Percentiles rank a stretch among this genome's conserved stretches.
Conservation (phyloP, 257 asterid genomes). For the Solanum tarijense region DNA sequence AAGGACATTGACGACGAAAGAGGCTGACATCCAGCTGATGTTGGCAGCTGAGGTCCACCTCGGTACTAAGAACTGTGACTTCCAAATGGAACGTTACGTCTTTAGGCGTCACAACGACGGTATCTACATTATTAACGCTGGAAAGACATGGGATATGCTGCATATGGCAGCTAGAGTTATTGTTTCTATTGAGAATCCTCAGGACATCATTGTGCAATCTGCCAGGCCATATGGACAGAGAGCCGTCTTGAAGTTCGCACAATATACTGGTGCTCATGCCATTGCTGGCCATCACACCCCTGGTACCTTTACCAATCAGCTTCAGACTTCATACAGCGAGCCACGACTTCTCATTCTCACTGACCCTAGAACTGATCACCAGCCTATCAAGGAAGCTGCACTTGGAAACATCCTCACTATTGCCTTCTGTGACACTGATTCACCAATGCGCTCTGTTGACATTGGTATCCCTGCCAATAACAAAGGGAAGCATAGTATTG, state of each 20-base stretch:
- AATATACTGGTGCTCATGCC: conserved; percentile 10
- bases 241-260: conserved; percentile 1
- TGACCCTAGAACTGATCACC: too few species aligned
- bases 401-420: too few species aligned
- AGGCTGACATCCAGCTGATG: conserved; percentile 1
- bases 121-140: not conserved
- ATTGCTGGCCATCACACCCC: too few species aligned
- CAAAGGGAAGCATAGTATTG: too few species aligned
- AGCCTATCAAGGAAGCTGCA: too few species aligned
- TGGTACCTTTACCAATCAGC: too few species aligned
- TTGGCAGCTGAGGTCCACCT: conserved; percentile 1
- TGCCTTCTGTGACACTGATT: too few species aligned
- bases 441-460: too few species aligned
- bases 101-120: not conserved
- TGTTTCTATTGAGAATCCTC: not conserved
- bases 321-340: too few species aligned
- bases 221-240: conserved; percentile 2
- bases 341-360: too few species aligned
- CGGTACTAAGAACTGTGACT: not conserved
- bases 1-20: not conserved
- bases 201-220: conserved; percentile 1
- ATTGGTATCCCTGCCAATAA: too few species aligned
- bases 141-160: conserved; percentile 1
- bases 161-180: not conserved
- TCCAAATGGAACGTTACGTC: not conserved